These are phyloP conservation scores for Dryas alaskensis DNA, from an alignment of 306 rosid species.

Conservation along the genomic window DNA sequence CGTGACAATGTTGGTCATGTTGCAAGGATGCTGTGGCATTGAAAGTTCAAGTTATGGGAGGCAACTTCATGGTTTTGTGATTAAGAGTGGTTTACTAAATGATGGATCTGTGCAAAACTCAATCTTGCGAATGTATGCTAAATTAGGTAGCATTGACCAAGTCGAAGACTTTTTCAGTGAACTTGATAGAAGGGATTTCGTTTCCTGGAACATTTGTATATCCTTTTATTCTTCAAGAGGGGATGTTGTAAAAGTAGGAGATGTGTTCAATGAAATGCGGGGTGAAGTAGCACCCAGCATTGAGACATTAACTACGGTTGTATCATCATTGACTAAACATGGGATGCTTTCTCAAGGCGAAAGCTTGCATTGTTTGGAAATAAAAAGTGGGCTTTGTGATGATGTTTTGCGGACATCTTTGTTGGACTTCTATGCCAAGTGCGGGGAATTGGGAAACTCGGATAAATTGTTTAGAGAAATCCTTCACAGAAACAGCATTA, in stretches of 20 bases:
- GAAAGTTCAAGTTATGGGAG: constrained; percentile 24
- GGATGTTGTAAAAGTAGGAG: constrained; percentile 30
- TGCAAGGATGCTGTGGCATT: constrained; percentile 42
- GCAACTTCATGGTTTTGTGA: constrained; percentile 44
- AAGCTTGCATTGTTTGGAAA: constrained; percentile 35
- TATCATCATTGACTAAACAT: constrained; percentile 42
- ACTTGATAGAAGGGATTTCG: constrained; percentile 34
- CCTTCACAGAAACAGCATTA: constrained; percentile 34
- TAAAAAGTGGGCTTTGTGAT: constrained; percentile 48
- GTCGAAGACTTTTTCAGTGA: constrained; percentile 44
- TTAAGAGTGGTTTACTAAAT: constrained; percentile 40
- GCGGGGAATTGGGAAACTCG: constrained; percentile 39
- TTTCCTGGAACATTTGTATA: constrained; percentile 48
- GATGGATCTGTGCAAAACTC: constrained; percentile 44
- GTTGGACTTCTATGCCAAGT: constrained; percentile 49
- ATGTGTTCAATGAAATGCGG: constrained; percentile 35
- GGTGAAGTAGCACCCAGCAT: constrained; percentile 22
- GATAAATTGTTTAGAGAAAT: constrained; percentile 38
- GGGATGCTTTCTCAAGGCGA: constrained; percentile 42
- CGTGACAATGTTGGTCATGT: constrained; percentile 42
- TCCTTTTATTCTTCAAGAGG: constrained; percentile 35
- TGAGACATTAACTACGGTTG: constrained; percentile 41
- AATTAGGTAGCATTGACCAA: constrained; percentile 22
- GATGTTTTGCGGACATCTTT: constrained; percentile 46
- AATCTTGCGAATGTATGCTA: constrained; percentile 46